These are phyloP conservation scores for Pterocarpus macrocarpus DNA, from an alignment of 306 rosid species.

Conservation along the genomic window DNA sequence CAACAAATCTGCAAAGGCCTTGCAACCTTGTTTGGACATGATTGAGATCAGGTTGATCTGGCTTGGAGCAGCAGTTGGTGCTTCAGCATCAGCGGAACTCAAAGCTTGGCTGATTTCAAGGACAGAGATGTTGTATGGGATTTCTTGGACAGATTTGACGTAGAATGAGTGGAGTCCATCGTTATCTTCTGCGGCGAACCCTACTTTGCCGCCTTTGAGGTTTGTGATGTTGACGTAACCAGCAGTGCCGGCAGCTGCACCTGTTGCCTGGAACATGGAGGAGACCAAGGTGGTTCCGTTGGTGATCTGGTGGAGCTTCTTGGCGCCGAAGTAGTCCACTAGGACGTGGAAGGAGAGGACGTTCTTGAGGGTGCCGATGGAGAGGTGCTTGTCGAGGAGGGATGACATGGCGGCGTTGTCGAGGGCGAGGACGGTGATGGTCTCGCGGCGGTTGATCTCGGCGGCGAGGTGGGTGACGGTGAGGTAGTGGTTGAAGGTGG, in stretches of 20 bases:
- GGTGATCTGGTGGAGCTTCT: conserved; percentile 85
- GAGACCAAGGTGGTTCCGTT: conserved; percentile 75
- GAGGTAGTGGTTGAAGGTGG: conserved; percentile 94
- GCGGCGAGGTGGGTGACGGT: conserved; percentile 86
- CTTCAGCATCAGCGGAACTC: conserved; percentile 93
- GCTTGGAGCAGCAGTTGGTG: conserved; percentile 79
- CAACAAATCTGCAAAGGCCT: conserved; percentile 75
- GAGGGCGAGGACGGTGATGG: conserved; percentile 89
- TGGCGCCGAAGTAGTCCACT: conserved; percentile 90
- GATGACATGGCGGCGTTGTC: conserved; percentile 91
- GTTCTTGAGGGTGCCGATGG: conserved; percentile 71
- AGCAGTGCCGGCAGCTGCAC: conserved; percentile 76
- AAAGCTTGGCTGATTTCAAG: conserved; percentile 75
- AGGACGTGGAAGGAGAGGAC: conserved; percentile 90
- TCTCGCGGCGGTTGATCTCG: conserved; percentile 91
- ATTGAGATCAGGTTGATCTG: conserved; percentile 66
- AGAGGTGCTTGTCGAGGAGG: conserved; percentile 67
- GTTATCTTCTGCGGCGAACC: conserved; percentile 74
- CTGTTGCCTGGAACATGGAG: conserved; percentile 84
- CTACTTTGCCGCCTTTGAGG: conserved; percentile 82
- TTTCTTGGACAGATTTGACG: conserved; percentile 74
- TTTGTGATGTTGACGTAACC: conserved; percentile 92
- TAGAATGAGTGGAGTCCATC: conserved; percentile 71
- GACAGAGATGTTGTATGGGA: conserved; percentile 78
- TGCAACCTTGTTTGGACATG: conserved; percentile 86